Evolutionary conservation across 257 asterid genomes (phyloP).

Genomic region (Solanum ahanhuiri): DNA sequence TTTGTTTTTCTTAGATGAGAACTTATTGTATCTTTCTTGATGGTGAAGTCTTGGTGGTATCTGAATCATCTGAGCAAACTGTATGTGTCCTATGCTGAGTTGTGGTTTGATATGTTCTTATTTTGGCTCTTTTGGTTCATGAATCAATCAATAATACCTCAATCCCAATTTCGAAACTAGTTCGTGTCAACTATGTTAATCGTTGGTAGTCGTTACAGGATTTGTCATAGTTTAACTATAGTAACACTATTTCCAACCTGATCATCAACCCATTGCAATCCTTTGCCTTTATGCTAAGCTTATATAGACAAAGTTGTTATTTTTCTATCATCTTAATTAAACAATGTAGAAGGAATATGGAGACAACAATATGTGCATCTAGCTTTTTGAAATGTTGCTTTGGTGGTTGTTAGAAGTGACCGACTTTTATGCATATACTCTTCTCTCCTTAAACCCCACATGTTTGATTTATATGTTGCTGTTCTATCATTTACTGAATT

Average conservation of each 20-base stretch:
- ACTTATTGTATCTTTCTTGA: background rate
- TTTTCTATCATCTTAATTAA: background rate
- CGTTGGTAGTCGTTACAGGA: background rate
- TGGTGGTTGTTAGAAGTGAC: background rate
- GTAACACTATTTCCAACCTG: background rate
- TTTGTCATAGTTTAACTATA: background rate
- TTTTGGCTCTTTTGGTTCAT: background rate
- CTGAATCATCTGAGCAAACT: background rate
- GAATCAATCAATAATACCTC: background rate
- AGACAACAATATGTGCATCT: background rate
- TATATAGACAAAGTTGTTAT: background rate
- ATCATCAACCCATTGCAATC: background rate
- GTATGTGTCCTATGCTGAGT: background rate
- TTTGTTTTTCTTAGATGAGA: background rate
- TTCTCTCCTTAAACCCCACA: background rate
- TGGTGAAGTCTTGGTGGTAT: background rate
- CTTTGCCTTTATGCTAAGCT: background rate
- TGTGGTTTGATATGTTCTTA: background rate
- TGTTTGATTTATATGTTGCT: no score
- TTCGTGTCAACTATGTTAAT: background rate
- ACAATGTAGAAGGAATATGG: background rate
- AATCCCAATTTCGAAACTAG: background rate
- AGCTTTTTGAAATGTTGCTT: background rate
- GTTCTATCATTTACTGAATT: no score
- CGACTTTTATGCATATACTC: background rate